These are phyloP conservation scores for Trametes meyenii DNA, from an alignment of 768 basidiomycete genomes.

Conservation along the genomic window DNA sequence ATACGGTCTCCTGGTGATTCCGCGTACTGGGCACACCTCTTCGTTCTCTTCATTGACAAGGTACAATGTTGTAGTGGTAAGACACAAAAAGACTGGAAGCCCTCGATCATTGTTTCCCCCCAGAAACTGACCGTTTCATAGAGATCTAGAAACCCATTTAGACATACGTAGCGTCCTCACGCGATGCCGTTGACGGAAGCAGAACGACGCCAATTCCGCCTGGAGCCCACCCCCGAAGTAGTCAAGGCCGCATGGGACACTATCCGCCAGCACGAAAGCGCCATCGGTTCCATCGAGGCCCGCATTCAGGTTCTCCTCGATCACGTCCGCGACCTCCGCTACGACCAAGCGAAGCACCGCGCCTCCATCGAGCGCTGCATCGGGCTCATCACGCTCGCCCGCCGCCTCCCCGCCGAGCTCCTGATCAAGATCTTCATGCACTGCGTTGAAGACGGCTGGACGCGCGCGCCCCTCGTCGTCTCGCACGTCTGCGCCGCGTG, in stretches of 20 bases:
- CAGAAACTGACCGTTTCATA: too few relatives aligned
- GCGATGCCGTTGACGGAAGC: conserved; percentile 5
- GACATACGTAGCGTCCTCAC: neutral
- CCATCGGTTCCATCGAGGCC: conserved; percentile 44
- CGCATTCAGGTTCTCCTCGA: conserved; percentile 46
- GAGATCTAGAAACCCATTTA: neutral
- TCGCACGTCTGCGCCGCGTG: conserved; percentile 64
- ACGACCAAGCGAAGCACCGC: conserved; percentile 45
- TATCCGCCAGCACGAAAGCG: conserved; percentile 41
- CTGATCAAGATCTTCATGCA: conserved; percentile 56
- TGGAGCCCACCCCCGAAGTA: conserved; percentile 31
- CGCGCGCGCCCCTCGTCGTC: conserved; percentile 53
- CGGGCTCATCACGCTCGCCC: conserved; percentile 56
- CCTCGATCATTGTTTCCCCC: too few relatives aligned
- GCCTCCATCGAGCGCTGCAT: conserved; percentile 46
- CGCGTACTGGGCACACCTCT: too few relatives aligned
- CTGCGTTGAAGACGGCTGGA: conserved; percentile 54
- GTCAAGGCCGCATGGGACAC: conserved; percentile 23
- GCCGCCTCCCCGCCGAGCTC: conserved; percentile 57
- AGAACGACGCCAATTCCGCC: conserved; percentile 21
- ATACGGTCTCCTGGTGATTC: too few relatives aligned
- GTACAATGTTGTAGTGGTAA: too few relatives aligned
- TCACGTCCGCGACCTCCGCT: conserved; percentile 45
- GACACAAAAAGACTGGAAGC: too few relatives aligned
- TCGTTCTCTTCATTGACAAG: too few relatives aligned